Conservation (phyloP, 2,329 filamentous ascomycete genomes). For the Aspergillus quadrilineatus region DNA sequence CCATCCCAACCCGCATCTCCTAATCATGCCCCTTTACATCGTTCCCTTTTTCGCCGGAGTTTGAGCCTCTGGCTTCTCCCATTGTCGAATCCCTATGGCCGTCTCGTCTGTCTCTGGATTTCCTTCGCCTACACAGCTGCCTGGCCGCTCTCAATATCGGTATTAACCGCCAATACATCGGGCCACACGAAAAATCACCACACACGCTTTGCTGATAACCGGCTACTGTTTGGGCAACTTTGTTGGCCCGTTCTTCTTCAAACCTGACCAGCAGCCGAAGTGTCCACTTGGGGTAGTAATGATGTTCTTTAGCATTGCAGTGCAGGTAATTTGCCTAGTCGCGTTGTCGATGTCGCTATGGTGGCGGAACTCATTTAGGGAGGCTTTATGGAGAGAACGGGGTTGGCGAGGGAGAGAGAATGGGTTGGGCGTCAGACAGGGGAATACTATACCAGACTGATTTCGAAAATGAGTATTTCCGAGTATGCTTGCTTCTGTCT, state of each 20-base stretch:
- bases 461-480: not conserved
- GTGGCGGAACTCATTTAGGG: not conserved
- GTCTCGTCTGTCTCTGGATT: constrained; percentile 26
- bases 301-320: not conserved
- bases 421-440: not conserved
- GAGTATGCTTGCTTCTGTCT: not conserved
- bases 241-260: not conserved
- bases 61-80: constrained; percentile 22
- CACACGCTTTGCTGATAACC: not conserved
- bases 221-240: not conserved
- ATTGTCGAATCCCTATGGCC: constrained; percentile 18
- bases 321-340: not conserved
- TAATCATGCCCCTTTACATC: constrained; percentile 23
- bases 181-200: constrained; percentile 29
- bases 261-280: not conserved
- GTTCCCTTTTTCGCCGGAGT: constrained; percentile 24
- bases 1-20: constrained; percentile 19
- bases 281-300: not conserved
- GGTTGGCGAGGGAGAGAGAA: not conserved
- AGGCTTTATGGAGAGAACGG: not conserved
- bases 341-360: not conserved
- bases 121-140: constrained; percentile 32
- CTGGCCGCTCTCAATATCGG: constrained; percentile 31
- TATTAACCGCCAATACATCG: constrained; percentile 30
- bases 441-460: not conserved